phyloP scores from a whole-genome alignment of 1,284 basidiomycete genomes.

The Agroathelia rolfsii region DNA sequence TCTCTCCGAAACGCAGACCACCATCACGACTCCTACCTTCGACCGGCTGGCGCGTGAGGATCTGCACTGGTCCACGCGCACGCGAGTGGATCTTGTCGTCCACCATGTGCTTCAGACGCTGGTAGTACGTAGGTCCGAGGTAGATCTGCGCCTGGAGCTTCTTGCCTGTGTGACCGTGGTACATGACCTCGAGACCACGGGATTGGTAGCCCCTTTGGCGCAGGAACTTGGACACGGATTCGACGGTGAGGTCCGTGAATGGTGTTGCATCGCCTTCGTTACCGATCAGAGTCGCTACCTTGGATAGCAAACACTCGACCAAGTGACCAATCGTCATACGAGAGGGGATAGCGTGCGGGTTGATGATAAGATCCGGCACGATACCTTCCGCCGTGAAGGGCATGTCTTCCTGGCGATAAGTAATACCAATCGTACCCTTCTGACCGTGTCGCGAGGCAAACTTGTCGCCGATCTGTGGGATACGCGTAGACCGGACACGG shows the following conservation, averaged over 20 bases:
- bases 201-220: slow-evolving; percentile 87
- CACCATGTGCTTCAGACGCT: slow-evolving; percentile 99
- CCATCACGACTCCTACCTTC: slow-evolving; percentile 98
- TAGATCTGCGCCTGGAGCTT: slow-evolving; percentile 98
- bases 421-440: slow-evolving; percentile 99
- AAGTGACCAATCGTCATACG: slow-evolving; percentile 99
- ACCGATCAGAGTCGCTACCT: slow-evolving; percentile 92
- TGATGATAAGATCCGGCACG: slow-evolving; percentile 95
- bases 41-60: slow-evolving; percentile 96
- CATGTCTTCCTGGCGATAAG: slow-evolving; percentile 99
- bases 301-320: slow-evolving; percentile 95
- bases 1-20: slow-evolving; percentile 99
- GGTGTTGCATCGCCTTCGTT: slow-evolving; percentile 98
- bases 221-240: slow-evolving; percentile 82
- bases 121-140: slow-evolving; percentile 98
- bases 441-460: slow-evolving; percentile 99
- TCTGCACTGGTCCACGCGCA: slow-evolving; percentile 95
- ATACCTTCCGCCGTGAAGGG: slow-evolving; percentile 96
- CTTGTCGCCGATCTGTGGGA: slow-evolving; percentile 98
- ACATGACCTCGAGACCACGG: slow-evolving; percentile 96
- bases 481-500: slow-evolving; percentile 88
- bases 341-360: slow-evolving; percentile 98
- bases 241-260: slow-evolving; percentile 96
- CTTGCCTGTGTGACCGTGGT: slow-evolving; percentile 94
- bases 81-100: slow-evolving; percentile 99